phyloP scores from a whole-genome alignment of 768 basidiomycete genomes.

The Kondoa subrosea region DNA sequence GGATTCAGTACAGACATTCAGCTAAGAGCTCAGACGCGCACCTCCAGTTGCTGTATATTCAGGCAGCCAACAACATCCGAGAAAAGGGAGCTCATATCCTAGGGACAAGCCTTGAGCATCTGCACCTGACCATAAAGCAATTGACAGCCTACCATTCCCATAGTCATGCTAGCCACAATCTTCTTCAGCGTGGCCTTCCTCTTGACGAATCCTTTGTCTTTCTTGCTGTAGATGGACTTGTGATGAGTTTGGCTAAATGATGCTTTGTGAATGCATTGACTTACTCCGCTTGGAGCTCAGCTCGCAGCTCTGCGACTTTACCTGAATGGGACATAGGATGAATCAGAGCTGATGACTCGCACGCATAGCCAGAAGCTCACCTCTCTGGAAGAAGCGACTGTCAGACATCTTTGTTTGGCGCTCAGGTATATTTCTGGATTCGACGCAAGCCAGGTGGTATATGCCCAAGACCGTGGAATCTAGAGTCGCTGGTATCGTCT shows the following conservation, averaged over 20 bases:
- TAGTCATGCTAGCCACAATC: constrained; percentile 72
- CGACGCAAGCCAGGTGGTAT: no score
- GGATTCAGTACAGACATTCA: not conserved
- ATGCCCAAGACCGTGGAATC: no score
- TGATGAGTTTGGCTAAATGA: constrained; percentile 82
- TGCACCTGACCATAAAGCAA: constrained; percentile 18
- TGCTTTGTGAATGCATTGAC: constrained; percentile 36
- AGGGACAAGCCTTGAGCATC: constrained; percentile 17
- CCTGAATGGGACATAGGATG: no score
- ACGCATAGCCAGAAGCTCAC: no score
- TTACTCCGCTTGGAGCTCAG: constrained; percentile 21
- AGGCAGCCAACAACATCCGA: constrained; percentile 90
- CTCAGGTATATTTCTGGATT: no score
- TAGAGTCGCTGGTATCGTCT: no score
- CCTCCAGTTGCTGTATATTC: constrained; percentile 77
- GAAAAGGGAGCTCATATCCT: constrained; percentile 54
- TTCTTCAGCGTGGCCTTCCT: constrained; percentile 49
- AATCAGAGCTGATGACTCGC: no score
- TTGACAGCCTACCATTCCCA: constrained; percentile 77
- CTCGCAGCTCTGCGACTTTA: constrained; percentile 49
- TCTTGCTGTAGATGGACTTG: constrained; percentile 60
- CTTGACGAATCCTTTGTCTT: constrained; percentile 91
- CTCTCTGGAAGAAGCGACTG: no score
- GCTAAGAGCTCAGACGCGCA: not conserved
- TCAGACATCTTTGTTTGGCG: no score